Evolutionary conservation across 75 land plant genomes (phyloP), one percentile per base, ranked within the genome.

Genomic region (Gnetum montanum): DNA sequence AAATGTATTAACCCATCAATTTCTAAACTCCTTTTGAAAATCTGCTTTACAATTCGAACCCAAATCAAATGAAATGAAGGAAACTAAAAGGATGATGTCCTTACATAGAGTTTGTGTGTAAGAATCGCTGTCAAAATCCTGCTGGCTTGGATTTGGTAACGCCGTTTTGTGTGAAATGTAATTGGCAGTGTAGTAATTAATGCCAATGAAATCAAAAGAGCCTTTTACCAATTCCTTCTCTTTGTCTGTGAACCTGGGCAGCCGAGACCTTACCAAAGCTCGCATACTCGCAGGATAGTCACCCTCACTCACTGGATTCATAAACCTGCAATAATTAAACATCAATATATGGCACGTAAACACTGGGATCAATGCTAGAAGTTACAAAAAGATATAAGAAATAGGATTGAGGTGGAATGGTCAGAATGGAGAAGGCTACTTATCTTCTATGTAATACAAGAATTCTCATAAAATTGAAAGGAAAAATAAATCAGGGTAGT

Each of bases 171-270:
- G 27, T 8, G 12, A 20, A 15, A 26, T 60, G 29, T 69, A 69
- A 12, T 30, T 34, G 20, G 60, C 27, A 29, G 58, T 56, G 35
- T 63, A 69, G 36, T 69, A 57, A 45, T 69, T 69, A 27, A 69
- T 15, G 10, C 67, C 72, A 24, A 69, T 19, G 44, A 69, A 69
- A 28, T 69, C 72, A 27, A 69, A 47, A 24, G 69, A 63, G 7
- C 60, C 44, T 19, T 50, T 62, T 23, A 62, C 6, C 11, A 25
- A 16, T 58, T 10, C 6, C 0, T 36, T 31, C 22, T 62, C 65
- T 19, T 29, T 43, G 23, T 62, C 34, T 10, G 59, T 62, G 64
- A 62, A 62, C 31, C 12, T 12, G 5, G 64, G 64, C 59, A 62
- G 30, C 16, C 64, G 38, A 12, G 30, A n/a, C 11, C 59, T 40